Percentiles rank a stretch among this genome's conserved stretches.
phyloP scores from a whole-genome alignment of 805 yeast species.

The Yamadazyma sp. region DNA sequence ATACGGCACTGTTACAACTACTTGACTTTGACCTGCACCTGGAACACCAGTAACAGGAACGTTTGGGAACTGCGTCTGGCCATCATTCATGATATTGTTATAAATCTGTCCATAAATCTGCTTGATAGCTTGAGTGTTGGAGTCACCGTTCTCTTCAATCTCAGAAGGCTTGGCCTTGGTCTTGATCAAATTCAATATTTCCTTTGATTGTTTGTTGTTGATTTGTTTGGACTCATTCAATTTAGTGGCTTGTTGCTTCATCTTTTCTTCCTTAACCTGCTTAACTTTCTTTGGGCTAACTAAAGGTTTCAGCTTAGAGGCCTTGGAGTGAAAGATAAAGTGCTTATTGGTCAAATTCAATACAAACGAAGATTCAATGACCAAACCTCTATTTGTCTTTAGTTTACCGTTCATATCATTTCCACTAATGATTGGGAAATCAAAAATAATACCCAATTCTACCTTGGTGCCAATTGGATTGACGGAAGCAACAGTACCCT shows the following conservation, averaged over 20 bases:
- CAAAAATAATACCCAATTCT: conserved; percentile 79
- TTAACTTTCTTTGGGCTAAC: conserved; percentile 4
- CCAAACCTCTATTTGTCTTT: conserved; percentile 75
- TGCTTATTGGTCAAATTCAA: conserved; percentile 76
- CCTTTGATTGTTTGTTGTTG: conserved; percentile 26
- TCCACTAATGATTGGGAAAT: conserved; percentile 79
- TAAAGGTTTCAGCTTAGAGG: conserved; percentile 41
- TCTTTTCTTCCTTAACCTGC: conserved; percentile 7
- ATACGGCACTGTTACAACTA: background rate
- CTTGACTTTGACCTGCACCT: too few relatives aligned
- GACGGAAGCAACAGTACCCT: conserved; percentile 84
- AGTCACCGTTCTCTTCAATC: conserved; percentile 18
- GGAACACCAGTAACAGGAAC: conserved; percentile 5
- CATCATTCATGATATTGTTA: conserved; percentile 43
- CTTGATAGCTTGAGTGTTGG: conserved; percentile 34
- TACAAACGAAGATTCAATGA: conserved; percentile 77
- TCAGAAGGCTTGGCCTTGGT: conserved; percentile 22
- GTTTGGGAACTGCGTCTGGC: conserved; percentile 16
- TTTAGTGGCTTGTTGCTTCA: conserved; percentile 21
- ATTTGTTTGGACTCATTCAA: conserved; percentile 21
- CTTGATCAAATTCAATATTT: conserved; percentile 46
- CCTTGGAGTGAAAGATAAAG: conserved; percentile 71
- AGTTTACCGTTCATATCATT: conserved; percentile 77
- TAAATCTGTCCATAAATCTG: conserved; percentile 45
- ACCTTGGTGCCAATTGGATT: conserved; percentile 58